phyloP scores from a whole-genome alignment of 2,329 filamentous ascomycete genomes.

The Trichoderma cornu-damae region DNA sequence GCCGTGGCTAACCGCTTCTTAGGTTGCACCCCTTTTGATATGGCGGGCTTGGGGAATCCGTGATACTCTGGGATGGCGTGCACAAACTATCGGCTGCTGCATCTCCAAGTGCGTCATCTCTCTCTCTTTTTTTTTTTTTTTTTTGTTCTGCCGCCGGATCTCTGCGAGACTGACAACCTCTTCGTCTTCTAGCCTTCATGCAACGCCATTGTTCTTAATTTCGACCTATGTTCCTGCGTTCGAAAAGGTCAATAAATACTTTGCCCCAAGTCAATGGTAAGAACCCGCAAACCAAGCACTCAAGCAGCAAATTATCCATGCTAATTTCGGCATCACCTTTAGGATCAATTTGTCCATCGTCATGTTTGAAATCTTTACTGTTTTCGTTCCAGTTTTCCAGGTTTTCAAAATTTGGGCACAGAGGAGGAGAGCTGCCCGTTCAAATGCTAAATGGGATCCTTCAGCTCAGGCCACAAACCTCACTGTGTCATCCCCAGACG shows the following conservation, averaged over 20 bases:
- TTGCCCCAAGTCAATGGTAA: conserved; percentile 55
- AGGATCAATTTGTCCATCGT: conserved; percentile 51
- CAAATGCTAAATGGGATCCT: conserved; percentile 19
- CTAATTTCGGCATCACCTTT: not conserved
- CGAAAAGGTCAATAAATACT: conserved; percentile 46
- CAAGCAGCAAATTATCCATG: conserved; percentile 36
- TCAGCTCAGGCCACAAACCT: conserved; percentile 9
- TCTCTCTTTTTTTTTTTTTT: no score
- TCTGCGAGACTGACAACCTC: not conserved
- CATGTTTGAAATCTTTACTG: conserved; percentile 54
- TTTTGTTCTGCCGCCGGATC: rapidly evolving
- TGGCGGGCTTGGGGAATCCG: conserved; percentile 49
- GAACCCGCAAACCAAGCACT: conserved; percentile 29
- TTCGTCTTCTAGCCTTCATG: conserved; percentile 48
- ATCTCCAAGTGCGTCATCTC: conserved; percentile 28
- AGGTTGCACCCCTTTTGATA: conserved; percentile 47
- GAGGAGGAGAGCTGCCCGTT: conserved; percentile 26
- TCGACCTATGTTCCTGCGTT: conserved; percentile 48
- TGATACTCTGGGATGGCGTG: conserved; percentile 54
- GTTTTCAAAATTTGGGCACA: conserved; percentile 39
- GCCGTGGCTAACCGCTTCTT: not conserved
- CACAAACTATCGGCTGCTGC: conserved; percentile 45
- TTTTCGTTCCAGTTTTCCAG: conserved; percentile 57
- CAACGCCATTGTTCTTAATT: conserved; percentile 59
- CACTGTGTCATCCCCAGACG: conserved; percentile 11